Base-by-base conservation (phyloP, 1,284 basidiomycete species). In the Moesziomyces antarcticus region DNA sequence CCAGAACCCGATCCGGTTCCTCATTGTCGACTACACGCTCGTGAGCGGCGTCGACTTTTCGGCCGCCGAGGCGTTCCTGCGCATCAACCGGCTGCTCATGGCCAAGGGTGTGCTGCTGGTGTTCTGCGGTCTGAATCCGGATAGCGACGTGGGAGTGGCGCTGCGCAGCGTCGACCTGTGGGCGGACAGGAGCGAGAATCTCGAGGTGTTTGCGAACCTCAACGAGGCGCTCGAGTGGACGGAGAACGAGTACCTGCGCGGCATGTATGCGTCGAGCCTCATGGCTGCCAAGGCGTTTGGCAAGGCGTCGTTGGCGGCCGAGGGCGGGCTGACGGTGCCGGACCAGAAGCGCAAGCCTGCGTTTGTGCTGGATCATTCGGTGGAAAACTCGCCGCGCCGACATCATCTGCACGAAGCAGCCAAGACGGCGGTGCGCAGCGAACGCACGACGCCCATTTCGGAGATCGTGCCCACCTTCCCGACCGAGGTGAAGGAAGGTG, bases 11-110 rank as follows among this genome's bases (percentile, higher is more conserved):
- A 90, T 98, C 42, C 90, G 93, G 1, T 99, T 97, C 87, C 62
- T 84, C 3, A 72, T 84, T 22, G 78, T 83, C 52, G 80, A 83
- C 54, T 89, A 97, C 41, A 87, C 91, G 18, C 88, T 94, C 37
- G 94, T 96, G 1, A 90, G 89, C 21, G 94, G 94, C 0, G 90
- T 98, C 27, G 96, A 99, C 85, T 92, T 98, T 88, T 95, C 93
- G 0, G 90, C 94, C 0, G 93, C 95, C 2, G 96, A 99, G 82
- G 94, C 95, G 0, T 94, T 98, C 77, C 91, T 97, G 50, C 89
- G 96, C 22, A 89, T 98, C 24, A 94, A 97, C 78, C 88, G 95
- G 13, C 82, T 98, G 18, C 87, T 98, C 22, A 87, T 89, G 13
- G 89, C 89, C 13, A 92, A 92, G 78, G 88, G 88, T 14, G 91